Evolutionary conservation across 2,329 filamentous ascomycete genomes (phyloP).

Genomic region (Xylariaceae sp.): DNA sequence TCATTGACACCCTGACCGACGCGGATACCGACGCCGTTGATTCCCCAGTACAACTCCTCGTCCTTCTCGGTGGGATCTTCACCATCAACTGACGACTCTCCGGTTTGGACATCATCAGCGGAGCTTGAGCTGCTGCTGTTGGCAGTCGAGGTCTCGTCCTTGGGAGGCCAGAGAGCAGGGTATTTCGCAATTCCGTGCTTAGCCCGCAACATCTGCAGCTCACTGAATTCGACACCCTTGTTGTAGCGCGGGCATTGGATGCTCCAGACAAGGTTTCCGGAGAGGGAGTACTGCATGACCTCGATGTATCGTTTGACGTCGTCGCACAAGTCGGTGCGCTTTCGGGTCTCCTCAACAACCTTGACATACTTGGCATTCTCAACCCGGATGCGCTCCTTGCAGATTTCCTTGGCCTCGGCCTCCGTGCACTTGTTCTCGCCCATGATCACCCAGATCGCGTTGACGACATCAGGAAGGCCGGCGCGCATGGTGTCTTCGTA

Average conservation of each 20-base stretch:
- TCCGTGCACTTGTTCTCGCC: not conserved
- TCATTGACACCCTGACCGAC: constrained; percentile 4
- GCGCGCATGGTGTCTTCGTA: constrained; percentile 21
- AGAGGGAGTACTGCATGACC: constrained; percentile 25
- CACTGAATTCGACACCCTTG: constrained; percentile 3
- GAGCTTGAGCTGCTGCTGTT: not conserved
- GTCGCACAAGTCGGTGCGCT: constrained; percentile 8
- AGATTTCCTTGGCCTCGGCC: constrained; percentile 25
- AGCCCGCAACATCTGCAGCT: constrained; percentile 3
- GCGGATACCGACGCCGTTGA: constrained; percentile 4
- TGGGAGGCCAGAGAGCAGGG: constrained; percentile 2
- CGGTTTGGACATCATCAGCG: not conserved
- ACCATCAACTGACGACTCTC: not conserved
- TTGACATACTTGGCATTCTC: constrained; percentile 1
- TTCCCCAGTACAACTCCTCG: constrained; percentile 2
- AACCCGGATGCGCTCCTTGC: constrained; percentile 20
- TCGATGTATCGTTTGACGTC: constrained; percentile 28
- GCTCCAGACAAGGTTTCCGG: constrained; percentile 34
- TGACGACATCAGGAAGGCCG: constrained; percentile 29
- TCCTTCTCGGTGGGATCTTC: not conserved
- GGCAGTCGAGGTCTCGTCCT: not conserved
- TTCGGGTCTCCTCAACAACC: not conserved
- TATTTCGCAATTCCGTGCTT: constrained; percentile 5
- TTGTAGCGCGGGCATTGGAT: constrained; percentile 25
- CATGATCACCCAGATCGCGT: constrained; percentile 39